A percentile compares a stretch with the other conserved stretches of the same genome.
Evolutionary conservation across 2,329 filamentous ascomycete genomes (phyloP).

Genomic region (Penicillium sp.): DNA sequence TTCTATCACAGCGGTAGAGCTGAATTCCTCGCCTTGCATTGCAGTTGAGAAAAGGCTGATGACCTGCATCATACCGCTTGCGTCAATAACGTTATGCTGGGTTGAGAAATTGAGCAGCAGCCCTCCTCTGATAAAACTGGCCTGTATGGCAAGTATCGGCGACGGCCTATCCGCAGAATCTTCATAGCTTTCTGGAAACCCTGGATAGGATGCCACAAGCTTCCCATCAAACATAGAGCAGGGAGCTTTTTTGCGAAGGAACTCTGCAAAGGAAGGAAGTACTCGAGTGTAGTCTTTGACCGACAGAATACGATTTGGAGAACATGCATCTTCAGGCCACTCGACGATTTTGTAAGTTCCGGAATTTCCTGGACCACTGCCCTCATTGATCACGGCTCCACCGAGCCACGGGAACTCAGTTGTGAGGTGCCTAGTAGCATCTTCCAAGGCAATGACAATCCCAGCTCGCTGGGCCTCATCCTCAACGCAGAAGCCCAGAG

Average conservation of each 20-base stretch:
- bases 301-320: background rate
- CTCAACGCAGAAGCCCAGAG: background rate
- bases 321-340: background rate
- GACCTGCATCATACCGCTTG: constrained; percentile 22
- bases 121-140: constrained; percentile 26
- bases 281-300: background rate
- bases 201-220: background rate
- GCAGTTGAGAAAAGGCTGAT: constrained; percentile 14
- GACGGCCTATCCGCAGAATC: constrained; percentile 1
- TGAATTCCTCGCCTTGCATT: constrained; percentile 12
- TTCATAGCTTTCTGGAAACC: background rate
- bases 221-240: background rate
- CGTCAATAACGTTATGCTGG: constrained; percentile 31
- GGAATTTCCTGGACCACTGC: background rate
- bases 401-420: background rate
- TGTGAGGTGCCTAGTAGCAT: background rate
- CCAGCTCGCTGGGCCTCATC: background rate
- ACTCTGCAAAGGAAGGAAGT: background rate
- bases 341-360: background rate
- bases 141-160: constrained; percentile 29
- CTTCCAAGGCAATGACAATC: background rate
- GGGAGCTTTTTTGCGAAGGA: background rate
- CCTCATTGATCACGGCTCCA: background rate
- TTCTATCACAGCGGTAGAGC: constrained; percentile 10
- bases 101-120: constrained; percentile 24